Conservation (phyloP, 2,329 filamentous ascomycete species). For the Tolypocladium endophyticum region DNA sequence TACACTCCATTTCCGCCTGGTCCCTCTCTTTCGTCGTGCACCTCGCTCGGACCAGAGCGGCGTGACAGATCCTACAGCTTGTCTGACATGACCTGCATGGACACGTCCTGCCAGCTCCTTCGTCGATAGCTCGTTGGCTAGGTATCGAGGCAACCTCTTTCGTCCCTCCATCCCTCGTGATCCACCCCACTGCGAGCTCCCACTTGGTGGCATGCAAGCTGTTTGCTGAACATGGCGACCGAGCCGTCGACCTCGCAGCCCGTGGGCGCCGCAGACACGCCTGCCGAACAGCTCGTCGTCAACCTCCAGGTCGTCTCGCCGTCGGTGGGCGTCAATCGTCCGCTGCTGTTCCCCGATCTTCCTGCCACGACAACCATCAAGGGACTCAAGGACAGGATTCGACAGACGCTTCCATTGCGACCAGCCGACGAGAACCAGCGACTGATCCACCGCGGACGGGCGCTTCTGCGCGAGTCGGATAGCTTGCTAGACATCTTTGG, state of each 20-base stretch:
- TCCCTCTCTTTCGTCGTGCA: too few species aligned
- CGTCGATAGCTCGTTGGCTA: background rate
- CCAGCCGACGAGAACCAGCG: slow-evolving; percentile 46
- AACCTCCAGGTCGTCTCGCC: slow-evolving; percentile 51
- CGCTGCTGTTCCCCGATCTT: slow-evolving; percentile 37
- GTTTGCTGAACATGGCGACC: slow-evolving; percentile 27
- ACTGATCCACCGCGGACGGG: slow-evolving; percentile 49
- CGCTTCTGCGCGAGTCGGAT: slow-evolving; percentile 42
- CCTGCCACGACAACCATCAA: slow-evolving; percentile 41
- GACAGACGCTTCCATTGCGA: slow-evolving; percentile 35
- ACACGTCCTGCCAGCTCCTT: slow-evolving; percentile 1
- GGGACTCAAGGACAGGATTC: slow-evolving; percentile 48
- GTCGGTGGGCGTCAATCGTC: slow-evolving; percentile 40
- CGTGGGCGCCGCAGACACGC: slow-evolving; percentile 11
- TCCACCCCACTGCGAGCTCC: background rate
- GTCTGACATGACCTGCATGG: slow-evolving; percentile 9
- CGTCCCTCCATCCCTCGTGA: background rate
- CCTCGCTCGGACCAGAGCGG: background rate
- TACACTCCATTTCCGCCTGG: background rate
- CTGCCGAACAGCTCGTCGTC: slow-evolving; percentile 28
- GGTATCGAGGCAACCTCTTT: background rate
- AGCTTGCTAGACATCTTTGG: slow-evolving; percentile 49
- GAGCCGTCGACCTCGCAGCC: slow-evolving; percentile 17
- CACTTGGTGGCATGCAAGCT: slow-evolving; percentile 13
- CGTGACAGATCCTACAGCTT: slow-evolving; percentile 1